Evolutionary conservation across 306 rosid species (phyloP), one percentile per base, ranked within the genome.

Genomic region (Spatholobus suberectus): DNA sequence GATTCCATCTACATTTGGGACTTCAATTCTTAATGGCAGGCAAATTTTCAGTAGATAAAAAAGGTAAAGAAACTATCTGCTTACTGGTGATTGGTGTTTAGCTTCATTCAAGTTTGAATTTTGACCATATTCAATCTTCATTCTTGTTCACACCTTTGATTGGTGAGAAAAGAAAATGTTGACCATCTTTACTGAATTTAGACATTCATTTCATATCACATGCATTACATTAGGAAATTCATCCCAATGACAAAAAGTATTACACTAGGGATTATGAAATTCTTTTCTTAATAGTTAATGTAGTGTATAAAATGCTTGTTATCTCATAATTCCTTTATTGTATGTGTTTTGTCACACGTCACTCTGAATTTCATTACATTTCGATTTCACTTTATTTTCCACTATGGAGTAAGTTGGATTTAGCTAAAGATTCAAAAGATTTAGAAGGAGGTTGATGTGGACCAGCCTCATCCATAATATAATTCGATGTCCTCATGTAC

Each of bases 31-130:
- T 27, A 27, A 0, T 13, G 68, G 40, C 68, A 61, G 8, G 1
- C 8, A 43, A 11, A 13, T 2, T 5, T 12, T 21, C 0, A 41
- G 20, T 5, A 15, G 3, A 26, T 7, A 51, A 3, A 8, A 17
- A 59, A 41, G 40, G 57, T 23, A 41, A 58, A 21, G 35, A 20
- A 20, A 68, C 35, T 14, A 61, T 68, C 32, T 21, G 55, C 2
- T 41, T 54, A 20, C n/a, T 70, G 49, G 21, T 12, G 0, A 20
- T 49, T 61, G n/a, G 5, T 2, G 24, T 5, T 6, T 44, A 9
- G 61, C 14, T 34, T 66, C 26, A 54, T 2, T 52, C 26, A 66
- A 78, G 12, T 66, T 78, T 51, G 68, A 78, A 67, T 5, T 21
- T 67, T 67, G 68, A 78, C 82, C 67, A 20, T 14, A 21, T 35